Conservation (phyloP, 148 eudicot species). For the Bassia scoparia region DNA sequence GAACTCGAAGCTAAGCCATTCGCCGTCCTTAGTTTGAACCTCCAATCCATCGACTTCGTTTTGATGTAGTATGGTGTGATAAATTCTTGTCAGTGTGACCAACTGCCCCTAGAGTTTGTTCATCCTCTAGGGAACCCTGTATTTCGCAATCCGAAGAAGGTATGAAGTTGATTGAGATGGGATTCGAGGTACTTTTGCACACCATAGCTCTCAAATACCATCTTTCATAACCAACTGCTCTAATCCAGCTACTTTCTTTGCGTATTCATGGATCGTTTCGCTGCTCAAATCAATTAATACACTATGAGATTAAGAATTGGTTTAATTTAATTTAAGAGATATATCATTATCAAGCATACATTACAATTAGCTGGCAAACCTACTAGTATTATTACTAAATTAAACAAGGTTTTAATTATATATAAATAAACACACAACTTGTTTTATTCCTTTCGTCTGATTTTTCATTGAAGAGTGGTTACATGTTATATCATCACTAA, state of each 20-base stretch:
- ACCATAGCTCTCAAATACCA: slow-evolving; percentile 53
- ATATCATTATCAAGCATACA: too few relatives aligned
- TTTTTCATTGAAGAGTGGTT: too few relatives aligned
- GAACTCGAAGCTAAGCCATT: slow-evolving; percentile 44
- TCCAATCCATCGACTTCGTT: slow-evolving; percentile 46
- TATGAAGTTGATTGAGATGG: slow-evolving; percentile 35
- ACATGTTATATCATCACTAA: too few relatives aligned
- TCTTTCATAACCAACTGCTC: slow-evolving; percentile 36
- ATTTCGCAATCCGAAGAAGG: slow-evolving; percentile 41
- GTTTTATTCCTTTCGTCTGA: too few relatives aligned
- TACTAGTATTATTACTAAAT: too few relatives aligned
- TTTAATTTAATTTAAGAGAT: too few relatives aligned
- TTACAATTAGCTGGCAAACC: too few relatives aligned
- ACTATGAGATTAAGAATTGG: too few relatives aligned
- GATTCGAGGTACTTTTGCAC: slow-evolving; percentile 36
- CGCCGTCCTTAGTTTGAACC: slow-evolving; percentile 46
- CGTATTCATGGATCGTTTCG: slow-evolving; percentile 27
- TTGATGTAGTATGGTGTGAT: slow-evolving; percentile 43
- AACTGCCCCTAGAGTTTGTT: slow-evolving; percentile 31
- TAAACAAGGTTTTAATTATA: too few relatives aligned
- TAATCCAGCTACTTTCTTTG: slow-evolving; percentile 38
- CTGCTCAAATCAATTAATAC: slow-evolving; percentile 20
- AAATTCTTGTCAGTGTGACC: slow-evolving; percentile 55
- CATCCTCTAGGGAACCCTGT: slow-evolving; percentile 29
- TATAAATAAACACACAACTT: too few relatives aligned